These are phyloP conservation scores for Hanseniaspora jakobsenii DNA, from an alignment of 805 yeast genomes.

Conservation along the genomic window DNA sequence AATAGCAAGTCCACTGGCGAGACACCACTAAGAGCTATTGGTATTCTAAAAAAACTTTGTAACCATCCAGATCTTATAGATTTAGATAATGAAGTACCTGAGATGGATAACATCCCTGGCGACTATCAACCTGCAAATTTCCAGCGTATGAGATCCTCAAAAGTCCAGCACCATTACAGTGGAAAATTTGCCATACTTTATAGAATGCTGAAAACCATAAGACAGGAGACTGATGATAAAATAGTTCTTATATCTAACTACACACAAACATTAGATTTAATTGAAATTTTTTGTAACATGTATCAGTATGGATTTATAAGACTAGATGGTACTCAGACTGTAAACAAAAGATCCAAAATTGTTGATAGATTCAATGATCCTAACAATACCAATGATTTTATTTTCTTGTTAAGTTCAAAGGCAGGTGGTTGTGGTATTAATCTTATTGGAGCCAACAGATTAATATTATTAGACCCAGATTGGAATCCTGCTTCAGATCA, in stretches of 20 bases:
- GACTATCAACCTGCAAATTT: slow-evolving; percentile 45
- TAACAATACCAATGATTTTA: slow-evolving; percentile 64
- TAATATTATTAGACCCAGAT: slow-evolving; percentile 78
- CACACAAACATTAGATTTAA: slow-evolving; percentile 84
- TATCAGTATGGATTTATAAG: slow-evolving; percentile 66
- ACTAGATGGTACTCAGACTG: slow-evolving; percentile 84
- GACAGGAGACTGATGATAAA: slow-evolving; percentile 78
- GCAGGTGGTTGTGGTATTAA: slow-evolving; percentile 99
- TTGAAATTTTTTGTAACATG: slow-evolving; percentile 71
- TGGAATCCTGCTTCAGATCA: slow-evolving; percentile 99
- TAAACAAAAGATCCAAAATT: slow-evolving; percentile 81
- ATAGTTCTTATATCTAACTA: slow-evolving; percentile 90
- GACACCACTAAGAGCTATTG: slow-evolving; percentile 76
- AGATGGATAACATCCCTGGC: slow-evolving; percentile 55
- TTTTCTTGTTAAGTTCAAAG: slow-evolving; percentile 80
- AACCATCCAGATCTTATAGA: slow-evolving; percentile 83
- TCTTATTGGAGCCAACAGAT: slow-evolving; percentile 87
- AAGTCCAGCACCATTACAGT: slow-evolving; percentile 62
- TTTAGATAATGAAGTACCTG: slow-evolving; percentile 48
- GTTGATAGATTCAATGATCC: slow-evolving; percentile 91
- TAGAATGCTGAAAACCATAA: slow-evolving; percentile 67
- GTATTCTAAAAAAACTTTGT: slow-evolving; percentile 76
- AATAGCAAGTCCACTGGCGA: slow-evolving; percentile 14
- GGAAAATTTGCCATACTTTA: slow-evolving; percentile 80
- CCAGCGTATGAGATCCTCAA: slow-evolving; percentile 34